Evolutionary conservation across 768 basidiomycete genomes (phyloP).

Genomic region (Calvatia gigantea): DNA sequence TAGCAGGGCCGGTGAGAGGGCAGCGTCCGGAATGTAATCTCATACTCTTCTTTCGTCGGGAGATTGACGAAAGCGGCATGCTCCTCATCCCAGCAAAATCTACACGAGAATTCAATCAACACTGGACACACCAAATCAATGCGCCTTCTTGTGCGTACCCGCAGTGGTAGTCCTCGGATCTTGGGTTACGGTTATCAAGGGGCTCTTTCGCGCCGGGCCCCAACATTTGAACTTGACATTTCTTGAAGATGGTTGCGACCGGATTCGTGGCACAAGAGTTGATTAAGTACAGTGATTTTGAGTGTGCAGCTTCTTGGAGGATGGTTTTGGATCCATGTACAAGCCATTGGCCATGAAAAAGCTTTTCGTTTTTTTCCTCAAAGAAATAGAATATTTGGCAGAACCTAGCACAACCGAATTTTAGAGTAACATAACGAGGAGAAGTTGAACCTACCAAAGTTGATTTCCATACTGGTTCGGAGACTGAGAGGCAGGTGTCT

Average conservation of each 20-base stretch:
- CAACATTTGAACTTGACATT: slow-evolving; percentile 48
- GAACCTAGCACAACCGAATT: slow-evolving; percentile 47
- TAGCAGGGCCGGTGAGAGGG: slow-evolving; percentile 38
- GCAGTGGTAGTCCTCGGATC: slow-evolving; percentile 53
- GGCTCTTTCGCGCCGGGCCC: slow-evolving; percentile 41
- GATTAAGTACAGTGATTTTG: slow-evolving; percentile 54
- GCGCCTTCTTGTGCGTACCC: slow-evolving; percentile 37
- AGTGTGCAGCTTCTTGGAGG: slow-evolving; percentile 64
- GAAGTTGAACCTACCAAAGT: slow-evolving; percentile 48
- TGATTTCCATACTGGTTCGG: slow-evolving; percentile 53
- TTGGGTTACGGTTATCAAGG: slow-evolving; percentile 33
- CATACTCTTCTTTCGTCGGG: slow-evolving; percentile 28
- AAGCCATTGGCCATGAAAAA: slow-evolving; percentile 73
- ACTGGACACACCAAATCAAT: background rate
- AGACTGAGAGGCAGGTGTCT: slow-evolving; percentile 33
- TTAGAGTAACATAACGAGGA: background rate
- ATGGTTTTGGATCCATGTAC: slow-evolving; percentile 63
- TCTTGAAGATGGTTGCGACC: slow-evolving; percentile 53
- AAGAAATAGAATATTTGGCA: slow-evolving; percentile 65
- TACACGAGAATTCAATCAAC: slow-evolving; percentile 20
- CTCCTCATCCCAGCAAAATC: slow-evolving; percentile 50
- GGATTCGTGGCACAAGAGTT: slow-evolving; percentile 54
- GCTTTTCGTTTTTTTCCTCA: slow-evolving; percentile 37
- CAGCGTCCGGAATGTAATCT: slow-evolving; percentile 24
- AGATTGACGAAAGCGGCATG: slow-evolving; percentile 44